Evolutionary conservation across 106 monocot genomes (phyloP).

Genomic region (Apostasia ramifera): DNA sequence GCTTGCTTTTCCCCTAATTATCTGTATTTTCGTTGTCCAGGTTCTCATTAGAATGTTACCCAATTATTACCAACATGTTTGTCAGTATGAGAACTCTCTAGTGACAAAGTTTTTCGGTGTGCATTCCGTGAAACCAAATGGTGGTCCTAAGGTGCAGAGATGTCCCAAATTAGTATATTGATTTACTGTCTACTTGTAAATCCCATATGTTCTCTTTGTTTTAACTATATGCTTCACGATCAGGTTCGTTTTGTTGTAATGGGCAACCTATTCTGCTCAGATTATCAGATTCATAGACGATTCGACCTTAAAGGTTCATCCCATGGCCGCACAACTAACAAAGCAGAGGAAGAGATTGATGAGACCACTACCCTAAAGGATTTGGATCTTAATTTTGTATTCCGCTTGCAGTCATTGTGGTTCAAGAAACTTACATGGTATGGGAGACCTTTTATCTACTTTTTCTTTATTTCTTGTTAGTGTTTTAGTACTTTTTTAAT

Average conservation of each 20-base stretch:
- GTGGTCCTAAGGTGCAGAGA: conserved; percentile 54
- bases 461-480: not conserved
- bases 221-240: conserved; percentile 1
- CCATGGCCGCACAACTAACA: conserved; percentile 72
- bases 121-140: conserved; percentile 91
- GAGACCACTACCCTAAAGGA: conserved; percentile 93
- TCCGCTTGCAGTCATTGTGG: conserved; percentile 46
- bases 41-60: conserved; percentile 83
- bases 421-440: conserved; percentile 61
- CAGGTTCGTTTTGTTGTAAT: conserved; percentile 91
- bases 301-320: conserved; percentile 95
- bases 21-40: conserved; percentile 28
- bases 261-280: conserved; percentile 89
- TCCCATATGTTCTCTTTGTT: not conserved
- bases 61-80: conserved; percentile 74
- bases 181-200: not conserved
- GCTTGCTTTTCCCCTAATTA: conserved; percentile 1
- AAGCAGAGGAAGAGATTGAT: conserved; percentile 69
- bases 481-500: not conserved
- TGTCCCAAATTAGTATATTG: not conserved
- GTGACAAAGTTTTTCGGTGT: conserved; percentile 89
- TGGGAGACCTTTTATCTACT: not conserved
- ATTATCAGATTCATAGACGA: conserved; percentile 70
- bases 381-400: conserved; percentile 81
- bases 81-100: conserved; percentile 53